Percentiles rank a stretch among this genome's conserved stretches.
Evolutionary conservation across 179 eudicot species (phyloP).

Genomic region (Silene coronaria): DNA sequence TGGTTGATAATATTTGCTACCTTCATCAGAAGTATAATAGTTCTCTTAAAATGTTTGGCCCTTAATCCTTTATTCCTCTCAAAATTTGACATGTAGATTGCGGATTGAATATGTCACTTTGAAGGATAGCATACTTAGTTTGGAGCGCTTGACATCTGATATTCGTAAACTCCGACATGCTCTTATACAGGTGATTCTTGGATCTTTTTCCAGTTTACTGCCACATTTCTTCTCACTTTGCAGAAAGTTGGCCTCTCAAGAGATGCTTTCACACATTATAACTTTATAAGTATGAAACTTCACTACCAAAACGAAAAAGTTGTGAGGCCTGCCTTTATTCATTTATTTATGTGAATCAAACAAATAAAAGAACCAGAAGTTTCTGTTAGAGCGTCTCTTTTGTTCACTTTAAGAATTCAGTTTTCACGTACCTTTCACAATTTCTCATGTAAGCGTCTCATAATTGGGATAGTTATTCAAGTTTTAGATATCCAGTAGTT

Average conservation of each 20-base stretch:
- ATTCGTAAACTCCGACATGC: slow-evolving; percentile 61
- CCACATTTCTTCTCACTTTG: neutral
- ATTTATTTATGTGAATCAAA: too few relatives aligned
- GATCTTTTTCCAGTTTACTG: slow-evolving; percentile 1
- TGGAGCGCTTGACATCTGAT: slow-evolving; percentile 75
- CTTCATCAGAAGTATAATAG: neutral
- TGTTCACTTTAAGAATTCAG: too few relatives aligned
- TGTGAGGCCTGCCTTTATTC: too few relatives aligned
- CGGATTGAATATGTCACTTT: slow-evolving; percentile 82
- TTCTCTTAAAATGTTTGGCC: neutral
- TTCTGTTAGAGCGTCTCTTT: too few relatives aligned
- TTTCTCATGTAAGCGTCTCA: too few relatives aligned
- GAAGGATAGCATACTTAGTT: slow-evolving; percentile 74
- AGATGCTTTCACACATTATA: too few relatives aligned
- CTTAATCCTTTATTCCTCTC: slow-evolving; percentile 9
- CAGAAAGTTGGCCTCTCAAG: neutral
- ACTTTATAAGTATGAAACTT: too few relatives aligned
- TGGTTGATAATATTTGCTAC: neutral
- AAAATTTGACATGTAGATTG: slow-evolving; percentile 25
- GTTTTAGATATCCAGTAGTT: too few relatives aligned
- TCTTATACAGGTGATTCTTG: slow-evolving; percentile 58
- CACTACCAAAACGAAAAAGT: too few relatives aligned
- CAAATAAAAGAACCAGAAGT: too few relatives aligned
- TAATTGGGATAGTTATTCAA: too few relatives aligned
- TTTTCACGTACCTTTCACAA: too few relatives aligned